A percentile compares a stretch with the other conserved stretches of the same genome.
Evolutionary conservation across 176 grass and related monocot genomes (phyloP).

Genomic region (Paspalum notatum): DNA sequence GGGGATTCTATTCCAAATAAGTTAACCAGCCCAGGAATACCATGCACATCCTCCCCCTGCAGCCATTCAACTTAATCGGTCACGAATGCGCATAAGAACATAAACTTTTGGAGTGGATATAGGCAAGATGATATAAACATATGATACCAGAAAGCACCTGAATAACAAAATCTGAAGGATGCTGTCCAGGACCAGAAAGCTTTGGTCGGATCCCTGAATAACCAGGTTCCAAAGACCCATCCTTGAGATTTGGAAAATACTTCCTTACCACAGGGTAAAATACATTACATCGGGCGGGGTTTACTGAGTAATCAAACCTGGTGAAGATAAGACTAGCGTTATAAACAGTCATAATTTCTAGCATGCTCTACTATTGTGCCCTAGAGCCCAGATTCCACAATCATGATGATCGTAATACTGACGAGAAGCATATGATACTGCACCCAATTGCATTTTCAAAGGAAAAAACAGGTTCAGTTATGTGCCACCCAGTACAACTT

Average conservation of each 20-base stretch:
- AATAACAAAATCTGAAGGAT: constrained; percentile 74
- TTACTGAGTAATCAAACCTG: constrained; percentile 90
- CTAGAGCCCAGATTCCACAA: not conserved
- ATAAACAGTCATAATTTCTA: not conserved
- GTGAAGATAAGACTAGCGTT: constrained; percentile 28
- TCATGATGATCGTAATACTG: not conserved
- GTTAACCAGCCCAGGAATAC: constrained; percentile 80
- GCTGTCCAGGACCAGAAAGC: constrained; percentile 68
- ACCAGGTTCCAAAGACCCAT: constrained; percentile 77
- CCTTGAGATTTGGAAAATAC: constrained; percentile 91
- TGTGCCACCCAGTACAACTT: constrained; percentile 2
- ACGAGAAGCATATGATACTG: not conserved
- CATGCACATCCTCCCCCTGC: constrained; percentile 79
- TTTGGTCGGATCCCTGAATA: constrained; percentile 95
- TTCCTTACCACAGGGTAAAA: constrained; percentile 92
- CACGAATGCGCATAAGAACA: constrained; percentile 23
- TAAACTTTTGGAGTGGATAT: not conserved
- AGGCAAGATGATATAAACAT: not conserved
- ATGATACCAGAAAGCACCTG: constrained; percentile 56
- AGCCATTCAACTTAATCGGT: constrained; percentile 24
- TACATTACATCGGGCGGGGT: constrained; percentile 52
- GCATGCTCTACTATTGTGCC: not conserved
- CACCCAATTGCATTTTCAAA: not conserved
- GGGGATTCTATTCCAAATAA: constrained; percentile 96
- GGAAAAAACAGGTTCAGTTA: not conserved